Conservation (phyloP, 2,329 filamentous ascomycete species). For the Trichoderma sp. region DNA sequence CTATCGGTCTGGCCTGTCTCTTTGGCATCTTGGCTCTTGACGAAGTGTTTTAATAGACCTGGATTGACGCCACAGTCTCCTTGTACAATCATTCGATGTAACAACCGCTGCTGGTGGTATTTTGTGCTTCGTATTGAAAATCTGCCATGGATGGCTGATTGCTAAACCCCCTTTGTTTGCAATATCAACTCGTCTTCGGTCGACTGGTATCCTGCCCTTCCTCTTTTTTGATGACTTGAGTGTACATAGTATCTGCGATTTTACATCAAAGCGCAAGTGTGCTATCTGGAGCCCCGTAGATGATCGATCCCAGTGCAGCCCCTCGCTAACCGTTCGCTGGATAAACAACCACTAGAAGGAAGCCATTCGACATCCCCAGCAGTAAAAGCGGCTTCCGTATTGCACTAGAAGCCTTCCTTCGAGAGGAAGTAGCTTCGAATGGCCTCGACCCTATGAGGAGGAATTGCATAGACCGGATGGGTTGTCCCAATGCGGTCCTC, state of each 20-base stretch:
- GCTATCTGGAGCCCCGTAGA: neutral
- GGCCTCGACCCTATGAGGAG: conserved; percentile 66
- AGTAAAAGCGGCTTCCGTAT: neutral
- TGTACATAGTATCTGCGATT: neutral
- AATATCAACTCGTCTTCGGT: neutral
- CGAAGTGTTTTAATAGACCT: too few species aligned
- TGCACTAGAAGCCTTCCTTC: conserved; percentile 57
- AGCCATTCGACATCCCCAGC: too few species aligned
- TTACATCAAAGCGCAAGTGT: conserved; percentile 3
- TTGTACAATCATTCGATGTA: too few species aligned
- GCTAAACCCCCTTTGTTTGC: neutral
- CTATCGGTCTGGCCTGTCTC: neutral
- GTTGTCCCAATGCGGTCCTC: conserved; percentile 69
- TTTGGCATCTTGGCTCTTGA: neutral
- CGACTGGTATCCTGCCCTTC: too few species aligned
- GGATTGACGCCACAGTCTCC: too few species aligned
- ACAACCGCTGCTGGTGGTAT: too few species aligned
- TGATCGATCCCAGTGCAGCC: neutral
- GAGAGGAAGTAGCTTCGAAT: conserved; percentile 66
- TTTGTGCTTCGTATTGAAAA: neutral
- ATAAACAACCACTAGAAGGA: too few species aligned
- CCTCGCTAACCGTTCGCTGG: too few species aligned
- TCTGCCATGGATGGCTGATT: neutral
- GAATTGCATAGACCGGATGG: conserved; percentile 86
- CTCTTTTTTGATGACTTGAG: too few species aligned